phyloP scores from a whole-genome alignment of 768 basidiomycete genomes.

The Tylopilus cervinicoccineus region DNA sequence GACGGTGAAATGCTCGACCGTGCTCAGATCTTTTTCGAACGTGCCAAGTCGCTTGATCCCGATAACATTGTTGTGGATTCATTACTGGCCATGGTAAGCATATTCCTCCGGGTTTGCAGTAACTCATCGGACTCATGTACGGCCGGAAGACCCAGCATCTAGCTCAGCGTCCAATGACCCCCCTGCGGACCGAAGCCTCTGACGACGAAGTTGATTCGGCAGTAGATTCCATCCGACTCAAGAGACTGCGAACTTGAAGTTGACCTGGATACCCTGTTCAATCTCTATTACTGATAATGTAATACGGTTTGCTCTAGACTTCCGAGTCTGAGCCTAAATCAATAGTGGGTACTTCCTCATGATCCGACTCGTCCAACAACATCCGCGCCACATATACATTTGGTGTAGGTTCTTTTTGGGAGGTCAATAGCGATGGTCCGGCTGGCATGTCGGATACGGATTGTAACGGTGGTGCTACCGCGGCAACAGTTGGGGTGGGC shows the following conservation, averaged over 20 bases:
- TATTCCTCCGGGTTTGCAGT: not conserved
- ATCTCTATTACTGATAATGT: not conserved
- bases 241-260: constrained; percentile 16
- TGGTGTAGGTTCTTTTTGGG: constrained; percentile 6
- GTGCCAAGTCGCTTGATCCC: constrained; percentile 56
- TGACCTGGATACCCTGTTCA: not conserved
- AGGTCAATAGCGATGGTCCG: not conserved
- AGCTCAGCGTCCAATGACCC: constrained; percentile 14
- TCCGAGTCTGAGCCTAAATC: constrained; percentile 82
- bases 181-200: constrained; percentile 23
- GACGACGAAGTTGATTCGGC: constrained; percentile 33
- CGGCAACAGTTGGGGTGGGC: not conserved
- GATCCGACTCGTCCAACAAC: constrained; percentile 45
- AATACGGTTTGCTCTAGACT: constrained; percentile 4
- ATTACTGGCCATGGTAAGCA: constrained; percentile 51
- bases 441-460: not conserved
- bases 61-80: constrained; percentile 48
- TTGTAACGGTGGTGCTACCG: not conserved
- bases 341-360: constrained; percentile 76
- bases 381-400: constrained; percentile 6
- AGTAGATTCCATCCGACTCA: constrained; percentile 3
- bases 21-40: constrained; percentile 61
- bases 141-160: constrained; percentile 21
- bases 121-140: not conserved
- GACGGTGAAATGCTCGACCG: constrained; percentile 43